phyloP scores from a whole-genome alignment of 116 monocot genomes.

The Trichopus zeylanicus region DNA sequence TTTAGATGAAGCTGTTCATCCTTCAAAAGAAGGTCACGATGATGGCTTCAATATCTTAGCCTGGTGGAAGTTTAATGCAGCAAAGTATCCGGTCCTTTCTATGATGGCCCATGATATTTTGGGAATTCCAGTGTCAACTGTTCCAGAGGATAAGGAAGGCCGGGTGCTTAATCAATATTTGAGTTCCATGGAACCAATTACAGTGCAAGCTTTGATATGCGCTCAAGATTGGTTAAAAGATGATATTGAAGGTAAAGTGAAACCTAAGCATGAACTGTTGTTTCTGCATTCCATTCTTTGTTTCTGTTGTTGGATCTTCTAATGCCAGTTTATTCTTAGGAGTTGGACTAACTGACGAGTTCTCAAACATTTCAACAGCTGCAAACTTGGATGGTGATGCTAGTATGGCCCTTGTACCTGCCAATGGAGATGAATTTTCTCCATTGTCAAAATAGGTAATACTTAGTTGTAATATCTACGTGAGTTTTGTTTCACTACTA shows the following conservation, averaged over 20 bases:
- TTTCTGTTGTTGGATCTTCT: not conserved
- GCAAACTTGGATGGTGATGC: conserved; percentile 1
- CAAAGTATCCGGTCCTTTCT: conserved; percentile 66
- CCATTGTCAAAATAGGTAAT: conserved; percentile 1
- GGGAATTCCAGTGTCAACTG: conserved; percentile 35
- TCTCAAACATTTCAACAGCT: conserved; percentile 3
- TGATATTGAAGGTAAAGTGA: conserved; percentile 44
- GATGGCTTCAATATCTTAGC: conserved; percentile 51
- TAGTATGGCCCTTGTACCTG: conserved; percentile 4
- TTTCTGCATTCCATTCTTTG: not conserved
- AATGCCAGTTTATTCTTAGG: not conserved
- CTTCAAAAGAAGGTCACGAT: conserved; percentile 30
- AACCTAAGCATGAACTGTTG: not conserved
- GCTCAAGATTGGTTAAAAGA: conserved; percentile 65
- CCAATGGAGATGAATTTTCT: conserved; percentile 1
- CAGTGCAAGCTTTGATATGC: conserved; percentile 47
- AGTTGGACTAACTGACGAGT: not conserved
- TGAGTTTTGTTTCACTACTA: too few species aligned
- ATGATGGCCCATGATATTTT: conserved; percentile 59
- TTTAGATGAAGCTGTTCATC: conserved; percentile 62
- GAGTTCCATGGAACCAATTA: conserved; percentile 35
- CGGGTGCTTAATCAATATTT: conserved; percentile 41
- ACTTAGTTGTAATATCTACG: too few species aligned
- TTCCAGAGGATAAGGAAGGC: conserved; percentile 31
- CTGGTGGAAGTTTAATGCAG: conserved; percentile 66